phyloP scores from a whole-genome alignment of 441 rosid genomes.

The Lepidium campestre region DNA sequence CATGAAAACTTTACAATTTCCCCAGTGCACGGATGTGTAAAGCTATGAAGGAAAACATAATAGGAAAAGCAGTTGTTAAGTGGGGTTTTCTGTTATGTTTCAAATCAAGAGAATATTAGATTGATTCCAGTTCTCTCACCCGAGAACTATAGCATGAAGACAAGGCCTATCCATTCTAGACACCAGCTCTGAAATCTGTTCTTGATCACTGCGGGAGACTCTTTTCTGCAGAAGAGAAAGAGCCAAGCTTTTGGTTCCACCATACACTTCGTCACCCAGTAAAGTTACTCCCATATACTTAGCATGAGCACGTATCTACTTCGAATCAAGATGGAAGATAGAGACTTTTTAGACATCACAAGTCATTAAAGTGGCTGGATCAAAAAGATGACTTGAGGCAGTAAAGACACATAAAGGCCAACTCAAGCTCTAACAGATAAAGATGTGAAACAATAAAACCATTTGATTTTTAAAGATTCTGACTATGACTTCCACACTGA shows the following conservation, averaged over 20 bases:
- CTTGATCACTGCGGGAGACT: constrained; percentile 37
- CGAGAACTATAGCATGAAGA: constrained; percentile 84
- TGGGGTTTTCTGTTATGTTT: neutral
- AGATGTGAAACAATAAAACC: neutral
- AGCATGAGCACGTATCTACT: constrained; percentile 77
- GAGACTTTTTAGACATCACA: neutral
- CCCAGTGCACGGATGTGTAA: constrained; percentile 68
- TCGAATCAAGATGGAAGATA: constrained; percentile 17
- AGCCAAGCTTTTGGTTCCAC: constrained; percentile 81
- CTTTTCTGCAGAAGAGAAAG: constrained; percentile 57
- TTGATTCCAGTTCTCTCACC: constrained; percentile 45
- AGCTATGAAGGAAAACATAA: constrained; percentile 37
- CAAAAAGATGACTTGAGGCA: neutral
- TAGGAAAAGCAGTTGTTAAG: neutral
- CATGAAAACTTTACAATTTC: constrained; percentile 56
- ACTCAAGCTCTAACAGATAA: neutral
- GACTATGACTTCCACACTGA: neutral
- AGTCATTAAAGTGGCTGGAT: neutral
- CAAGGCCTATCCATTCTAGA: constrained; percentile 81
- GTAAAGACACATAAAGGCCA: neutral
- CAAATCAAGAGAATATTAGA: constrained; percentile 4
- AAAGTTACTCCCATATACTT: constrained; percentile 72
- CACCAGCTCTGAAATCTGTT: constrained; percentile 41
- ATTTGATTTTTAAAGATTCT: neutral
- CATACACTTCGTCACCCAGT: constrained; percentile 82